Base-by-base conservation (phyloP, 2,329 filamentous ascomycete genomes). In the Hypoxylon sp. region DNA sequence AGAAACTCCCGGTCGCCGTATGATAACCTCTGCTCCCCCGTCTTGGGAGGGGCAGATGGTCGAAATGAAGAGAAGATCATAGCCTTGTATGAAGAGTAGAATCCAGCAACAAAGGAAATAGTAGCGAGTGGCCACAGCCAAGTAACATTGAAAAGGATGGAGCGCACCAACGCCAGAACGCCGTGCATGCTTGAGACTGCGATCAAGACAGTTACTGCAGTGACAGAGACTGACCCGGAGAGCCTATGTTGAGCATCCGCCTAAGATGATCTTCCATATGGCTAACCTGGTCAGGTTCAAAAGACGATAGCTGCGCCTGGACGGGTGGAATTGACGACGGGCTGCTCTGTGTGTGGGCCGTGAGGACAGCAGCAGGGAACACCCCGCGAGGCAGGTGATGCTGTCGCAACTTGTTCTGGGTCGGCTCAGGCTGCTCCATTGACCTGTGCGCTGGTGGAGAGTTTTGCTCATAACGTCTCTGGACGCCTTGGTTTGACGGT, bases 221-320 rank as follows among this genome's bases (percentile, higher is more conserved):
- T 19, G 38, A 21, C n/a, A 47, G 19, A 9, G 51, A 42, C 36
- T 60, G 62, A 40, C 35, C 38, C 7, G 55, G 49, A 2, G 65
- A 55, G 27, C 64, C 62, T 20, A 70, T 48, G 37, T 82, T 82
- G 53, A 83, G 70, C 44, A 82, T 75, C 50, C 78, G 75, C 36
- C 79, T 75, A 47, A 83, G 75, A 56, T 74, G 74, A 40, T 81
- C 76, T 60, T 83, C 80, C 74, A 83, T 78, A 7, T 73, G 72
- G 32, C 75, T 65, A 26, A 82, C 63, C 44, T 77, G 72, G n/a
- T 70, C 62, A 3, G 71, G 55, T 15, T 64, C 67, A 17, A 57
- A 43, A 23, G 54, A 20, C 1, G 54, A 37, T 4, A 52, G 37
- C 32, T 55, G 54, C 11, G 53, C 52, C 20, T 54, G 52, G 5